Evolutionary conservation across 192 early-diverging fungal genomes (phyloP).

Genomic region (Coemansia sp.): DNA sequence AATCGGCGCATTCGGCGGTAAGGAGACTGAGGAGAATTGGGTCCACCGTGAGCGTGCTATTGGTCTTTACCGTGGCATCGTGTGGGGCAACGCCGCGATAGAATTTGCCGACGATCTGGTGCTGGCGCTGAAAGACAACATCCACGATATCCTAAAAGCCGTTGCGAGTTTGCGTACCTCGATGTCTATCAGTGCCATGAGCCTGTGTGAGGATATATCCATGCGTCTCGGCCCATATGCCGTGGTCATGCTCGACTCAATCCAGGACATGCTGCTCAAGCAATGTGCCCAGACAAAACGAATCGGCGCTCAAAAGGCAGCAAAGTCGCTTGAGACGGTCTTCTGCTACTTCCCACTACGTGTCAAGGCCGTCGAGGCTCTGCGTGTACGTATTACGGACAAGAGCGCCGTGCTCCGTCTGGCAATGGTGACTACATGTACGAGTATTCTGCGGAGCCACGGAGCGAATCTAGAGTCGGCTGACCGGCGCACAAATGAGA

Average conservation of each 20-base stretch:
- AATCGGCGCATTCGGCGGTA: conserved; percentile 27
- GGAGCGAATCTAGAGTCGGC: conserved; percentile 13
- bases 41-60: conserved; percentile 40
- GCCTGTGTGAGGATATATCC: conserved; percentile 44
- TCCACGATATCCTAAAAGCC: conserved; percentile 37
- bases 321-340: conserved; percentile 28
- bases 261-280: conserved; percentile 30
- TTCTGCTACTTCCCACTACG: conserved; percentile 37
- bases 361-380: conserved; percentile 24
- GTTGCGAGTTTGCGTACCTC: conserved; percentile 46
- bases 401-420: conserved; percentile 39
- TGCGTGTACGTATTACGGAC: conserved; percentile 30
- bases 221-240: conserved; percentile 42
- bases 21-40: conserved; percentile 50
- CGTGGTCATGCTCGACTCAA: conserved; percentile 19
- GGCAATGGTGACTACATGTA: conserved; percentile 32
- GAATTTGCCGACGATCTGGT: conserved; percentile 40
- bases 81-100: conserved; percentile 47
- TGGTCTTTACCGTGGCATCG: conserved; percentile 37
- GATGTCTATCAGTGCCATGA: conserved; percentile 33
- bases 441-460: conserved; percentile 23
- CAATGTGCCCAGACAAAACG: conserved; percentile 49
- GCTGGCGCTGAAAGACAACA: conserved; percentile 20
- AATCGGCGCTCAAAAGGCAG: conserved; percentile 41
- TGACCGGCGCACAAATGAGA: conserved; percentile 28